phyloP scores from a whole-genome alignment of 2,329 filamentous ascomycete genomes.

The Hymenoscyphus salicellus region DNA sequence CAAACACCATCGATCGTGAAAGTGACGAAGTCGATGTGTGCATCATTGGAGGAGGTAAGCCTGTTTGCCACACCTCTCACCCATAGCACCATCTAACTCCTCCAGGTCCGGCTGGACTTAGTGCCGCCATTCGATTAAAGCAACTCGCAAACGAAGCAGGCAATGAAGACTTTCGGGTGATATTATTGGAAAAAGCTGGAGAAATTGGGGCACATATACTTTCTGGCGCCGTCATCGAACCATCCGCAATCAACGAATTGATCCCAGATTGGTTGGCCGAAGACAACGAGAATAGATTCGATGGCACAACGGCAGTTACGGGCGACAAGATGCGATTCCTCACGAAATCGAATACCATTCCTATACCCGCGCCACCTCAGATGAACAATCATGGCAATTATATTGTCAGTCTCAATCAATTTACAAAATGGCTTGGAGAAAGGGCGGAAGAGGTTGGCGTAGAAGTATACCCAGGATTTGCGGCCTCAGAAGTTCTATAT shows the following conservation, averaged over 20 bases:
- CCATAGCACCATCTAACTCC: conserved; percentile 17
- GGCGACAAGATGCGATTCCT: conserved; percentile 90
- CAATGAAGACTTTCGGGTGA: conserved; percentile 91
- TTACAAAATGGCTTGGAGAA: conserved; percentile 93
- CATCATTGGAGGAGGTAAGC: conserved; percentile 81
- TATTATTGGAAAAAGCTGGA: conserved; percentile 91
- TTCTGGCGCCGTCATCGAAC: conserved; percentile 92
- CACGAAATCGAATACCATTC: conserved; percentile 74
- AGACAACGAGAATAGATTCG: conserved; percentile 83
- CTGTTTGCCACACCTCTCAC: conserved; percentile 1
- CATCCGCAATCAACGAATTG: conserved; percentile 81
- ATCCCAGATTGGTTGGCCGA: conserved; percentile 91
- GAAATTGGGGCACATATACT: conserved; percentile 94
- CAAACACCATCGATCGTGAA: conserved; percentile 72
- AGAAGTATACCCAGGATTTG: conserved; percentile 94
- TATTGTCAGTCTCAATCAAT: conserved; percentile 91
- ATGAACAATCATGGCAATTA: conserved; percentile 99
- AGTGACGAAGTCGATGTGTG: conserved; percentile 93
- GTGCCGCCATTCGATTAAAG: conserved; percentile 90
- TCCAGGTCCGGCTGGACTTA: conserved; percentile 80
- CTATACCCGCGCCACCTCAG: conserved; percentile 85
- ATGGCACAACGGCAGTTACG: conserved; percentile 79
- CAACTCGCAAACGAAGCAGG: conserved; percentile 92
- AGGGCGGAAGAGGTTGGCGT: conserved; percentile 95
- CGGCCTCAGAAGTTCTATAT: conserved; percentile 89